Base-by-base conservation (phyloP, 2,329 filamentous ascomycete genomes). In the Ramularia collo-cygni region DNA sequence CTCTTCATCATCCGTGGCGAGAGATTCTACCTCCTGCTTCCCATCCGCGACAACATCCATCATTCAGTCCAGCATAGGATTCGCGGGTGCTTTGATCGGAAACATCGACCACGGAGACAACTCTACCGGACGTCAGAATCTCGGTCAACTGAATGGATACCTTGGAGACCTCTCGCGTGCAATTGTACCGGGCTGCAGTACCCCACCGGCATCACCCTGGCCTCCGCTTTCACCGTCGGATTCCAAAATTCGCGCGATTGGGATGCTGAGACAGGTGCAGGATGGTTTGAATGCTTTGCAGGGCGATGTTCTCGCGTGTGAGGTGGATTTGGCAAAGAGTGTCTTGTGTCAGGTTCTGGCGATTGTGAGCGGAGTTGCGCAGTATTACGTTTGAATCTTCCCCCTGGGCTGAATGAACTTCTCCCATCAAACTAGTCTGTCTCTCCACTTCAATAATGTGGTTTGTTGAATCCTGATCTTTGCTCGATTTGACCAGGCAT, bases 131-230 rank as follows among this genome's bases (percentile, higher is more conserved):
- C 35, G 24, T 3, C 31, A 40, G 18, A 40, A 46, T 24, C 43
- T 46, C n/a, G 43, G 43, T 2, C 24, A 48, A 29, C 30, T 46
- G 5, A 46, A 46, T 17, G 46, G 43, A 8, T 37, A 35, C 24
- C 31, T 48, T 2, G 43, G 40, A 14, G 43, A 48, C 28, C 33
- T 46, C 10, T 38, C 37, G 12, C 28, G 39, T 8, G 42, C 43
- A 13, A 40, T 46, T 4, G 35, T 42, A 9, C 32, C 38, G 2
- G 30, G 28, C 4, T 47, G 44, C 18, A 42, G 42, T 21, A 43
- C 40, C n/a, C 43, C 40, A 7, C 9, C 35, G 14, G 28, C 40
- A 4, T 28, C 39, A 19, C 8, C 40, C 9, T 45, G 43, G 40
- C 38, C 41, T 9, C 40, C 29, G 8, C 35, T 45, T 18, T 36